Conservation (phyloP, 345 rosid species). For the Linum tenue region DNA sequence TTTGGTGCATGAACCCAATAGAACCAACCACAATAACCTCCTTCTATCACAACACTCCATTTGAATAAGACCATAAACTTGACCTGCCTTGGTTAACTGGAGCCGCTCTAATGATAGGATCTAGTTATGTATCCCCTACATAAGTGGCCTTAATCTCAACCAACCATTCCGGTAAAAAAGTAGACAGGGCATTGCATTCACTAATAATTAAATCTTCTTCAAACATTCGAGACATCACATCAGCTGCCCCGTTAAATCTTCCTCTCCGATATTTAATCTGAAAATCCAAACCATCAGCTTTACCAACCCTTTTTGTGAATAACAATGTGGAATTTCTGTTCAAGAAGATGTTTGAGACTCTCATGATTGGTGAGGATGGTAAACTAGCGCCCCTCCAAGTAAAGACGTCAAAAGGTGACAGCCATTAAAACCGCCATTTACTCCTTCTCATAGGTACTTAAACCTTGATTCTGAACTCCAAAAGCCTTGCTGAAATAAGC, state of each 20-base stretch:
- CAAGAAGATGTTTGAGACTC: neutral
- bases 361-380: neutral
- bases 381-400: neutral
- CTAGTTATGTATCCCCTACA: neutral
- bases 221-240: neutral
- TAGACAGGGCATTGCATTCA: neutral
- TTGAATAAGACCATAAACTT: too few species aligned
- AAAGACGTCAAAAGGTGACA: neutral
- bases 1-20: neutral
- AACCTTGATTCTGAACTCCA: too few species aligned
- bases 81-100: neutral
- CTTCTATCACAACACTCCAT: neutral
- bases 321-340: neutral
- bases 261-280: too few species aligned
- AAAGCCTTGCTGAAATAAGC: conserved; percentile 4
- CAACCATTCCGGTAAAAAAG: neutral
- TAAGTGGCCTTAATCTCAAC: neutral
- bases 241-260: neutral
- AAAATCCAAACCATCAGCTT: neutral
- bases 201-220: neutral
- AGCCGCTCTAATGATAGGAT: neutral
- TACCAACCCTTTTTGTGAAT: neutral
- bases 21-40: neutral
- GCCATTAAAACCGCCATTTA: neutral
- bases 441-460: neutral